These are phyloP conservation scores for Leccinellum rugosiceps DNA, from an alignment of 768 basidiomycete genomes.

Conservation along the genomic window DNA sequence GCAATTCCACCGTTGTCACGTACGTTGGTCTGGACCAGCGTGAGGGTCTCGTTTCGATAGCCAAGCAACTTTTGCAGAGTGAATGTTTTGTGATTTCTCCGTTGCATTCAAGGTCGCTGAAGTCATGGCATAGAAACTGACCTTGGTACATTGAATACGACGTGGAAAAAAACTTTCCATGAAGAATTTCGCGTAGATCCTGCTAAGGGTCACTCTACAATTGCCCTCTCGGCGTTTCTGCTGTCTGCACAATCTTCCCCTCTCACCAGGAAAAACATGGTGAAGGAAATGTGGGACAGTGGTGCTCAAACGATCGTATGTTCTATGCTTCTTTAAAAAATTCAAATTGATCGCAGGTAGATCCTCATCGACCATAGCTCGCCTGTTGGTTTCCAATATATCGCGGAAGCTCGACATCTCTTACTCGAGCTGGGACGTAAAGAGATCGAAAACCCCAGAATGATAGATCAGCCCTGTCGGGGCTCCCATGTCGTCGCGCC, in stretches of 20 bases:
- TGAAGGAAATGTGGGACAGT: conserved; percentile 89
- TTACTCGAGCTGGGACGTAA: conserved; percentile 62
- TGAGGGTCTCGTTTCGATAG: conserved; percentile 64
- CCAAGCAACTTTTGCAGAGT: conserved; percentile 61
- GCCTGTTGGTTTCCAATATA: conserved; percentile 66
- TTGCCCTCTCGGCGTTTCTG: conserved; percentile 85
- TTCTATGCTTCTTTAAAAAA: neutral
- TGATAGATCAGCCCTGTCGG: conserved; percentile 32
- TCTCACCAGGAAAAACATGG: conserved; percentile 57
- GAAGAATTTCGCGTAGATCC: conserved; percentile 42
- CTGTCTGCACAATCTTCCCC: conserved; percentile 68
- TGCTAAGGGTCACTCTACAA: conserved; percentile 43
- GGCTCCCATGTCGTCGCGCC: conserved; percentile 89
- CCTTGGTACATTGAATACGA: conserved; percentile 40
- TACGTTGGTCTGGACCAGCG: conserved; percentile 81
- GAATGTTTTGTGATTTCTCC: conserved; percentile 13
- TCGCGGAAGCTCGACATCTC: conserved; percentile 76
- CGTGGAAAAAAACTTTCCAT: conserved; percentile 58
- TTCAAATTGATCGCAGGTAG: conserved; percentile 36
- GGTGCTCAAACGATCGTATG: conserved; percentile 79
- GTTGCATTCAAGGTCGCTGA: conserved; percentile 10
- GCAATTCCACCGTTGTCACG: conserved; percentile 50
- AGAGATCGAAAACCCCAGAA: conserved; percentile 49
- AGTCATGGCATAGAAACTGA: conserved; percentile 41
- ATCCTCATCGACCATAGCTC: conserved; percentile 85